Percentiles rank a stretch among this genome's conserved stretches.
Evolutionary conservation across 768 basidiomycete species (phyloP).

Genomic region (Pleurotus tuoliensis): DNA sequence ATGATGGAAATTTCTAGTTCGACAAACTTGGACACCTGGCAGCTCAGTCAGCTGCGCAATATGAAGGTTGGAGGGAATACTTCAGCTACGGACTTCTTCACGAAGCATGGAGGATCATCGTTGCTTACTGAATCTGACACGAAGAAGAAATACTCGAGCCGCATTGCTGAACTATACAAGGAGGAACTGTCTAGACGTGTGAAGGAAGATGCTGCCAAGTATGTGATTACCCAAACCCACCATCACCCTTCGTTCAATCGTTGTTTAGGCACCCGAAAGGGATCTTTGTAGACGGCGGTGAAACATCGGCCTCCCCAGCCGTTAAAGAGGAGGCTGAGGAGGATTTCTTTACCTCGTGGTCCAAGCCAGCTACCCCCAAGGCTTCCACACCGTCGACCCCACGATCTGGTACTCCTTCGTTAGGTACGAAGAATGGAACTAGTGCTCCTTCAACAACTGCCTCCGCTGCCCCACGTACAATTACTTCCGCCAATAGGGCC

Average conservation of each 20-base stretch:
- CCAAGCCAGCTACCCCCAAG: constrained; percentile 70
- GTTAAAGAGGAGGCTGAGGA: constrained; percentile 57
- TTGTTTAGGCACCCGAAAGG: constrained; percentile 65
- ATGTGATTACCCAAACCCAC: constrained; percentile 17
- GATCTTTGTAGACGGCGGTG: constrained; percentile 81
- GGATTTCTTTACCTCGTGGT: constrained; percentile 97
- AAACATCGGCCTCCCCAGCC: constrained; percentile 33
- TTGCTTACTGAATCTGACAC: constrained; percentile 70
- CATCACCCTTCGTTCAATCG: constrained; percentile 5
- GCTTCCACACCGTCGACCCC: constrained; percentile 47
- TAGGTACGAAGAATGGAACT: constrained; percentile 43
- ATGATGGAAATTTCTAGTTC: constrained; percentile 51
- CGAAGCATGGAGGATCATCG: constrained; percentile 74
- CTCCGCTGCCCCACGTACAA: constrained; percentile 48
- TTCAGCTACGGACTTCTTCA: constrained; percentile 84
- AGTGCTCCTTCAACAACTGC: constrained; percentile 24
- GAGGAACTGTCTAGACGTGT: constrained; percentile 83
- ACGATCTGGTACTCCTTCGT: constrained; percentile 49
- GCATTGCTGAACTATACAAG: constrained; percentile 84
- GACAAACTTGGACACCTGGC: constrained; percentile 95
- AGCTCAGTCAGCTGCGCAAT: constrained; percentile 81
- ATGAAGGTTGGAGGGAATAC: constrained; percentile 97
- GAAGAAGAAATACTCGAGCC: constrained; percentile 87
- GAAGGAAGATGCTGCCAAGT: constrained; percentile 72
- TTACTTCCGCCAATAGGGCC: constrained; percentile 30